These are phyloP conservation scores for Zymoseptoria brevis DNA, from an alignment of 2,329 filamentous ascomycete species.

Conservation along the genomic window DNA sequence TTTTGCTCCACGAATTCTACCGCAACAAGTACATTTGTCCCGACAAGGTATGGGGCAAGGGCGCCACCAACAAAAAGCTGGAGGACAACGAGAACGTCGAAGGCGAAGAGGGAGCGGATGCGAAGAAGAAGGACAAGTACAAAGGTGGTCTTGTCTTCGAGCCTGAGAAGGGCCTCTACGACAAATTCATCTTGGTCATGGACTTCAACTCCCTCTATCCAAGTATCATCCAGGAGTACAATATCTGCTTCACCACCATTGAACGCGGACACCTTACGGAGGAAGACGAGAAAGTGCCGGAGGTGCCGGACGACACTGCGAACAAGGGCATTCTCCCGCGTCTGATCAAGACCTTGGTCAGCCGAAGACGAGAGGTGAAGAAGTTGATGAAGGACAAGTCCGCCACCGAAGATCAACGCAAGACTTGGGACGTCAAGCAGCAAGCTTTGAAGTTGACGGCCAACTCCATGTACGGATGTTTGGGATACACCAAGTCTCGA, in stretches of 20 bases:
- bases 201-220: slow-evolving; percentile 99
- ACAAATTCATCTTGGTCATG: slow-evolving; percentile 98
- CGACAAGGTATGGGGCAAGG: slow-evolving; percentile 80
- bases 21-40: slow-evolving; percentile 97
- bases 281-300: slow-evolving; percentile 81
- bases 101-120: slow-evolving; percentile 53
- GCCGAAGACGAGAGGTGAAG: slow-evolving; percentile 84
- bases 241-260: slow-evolving; percentile 98
- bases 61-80: slow-evolving; percentile 51
- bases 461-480: slow-evolving; percentile 98
- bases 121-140: slow-evolving; percentile 98
- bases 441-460: slow-evolving; percentile 92
- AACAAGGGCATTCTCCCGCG: slow-evolving; percentile 78
- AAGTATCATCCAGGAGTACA: slow-evolving; percentile 98
- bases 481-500: slow-evolving; percentile 92
- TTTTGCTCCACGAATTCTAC: slow-evolving; percentile 93
- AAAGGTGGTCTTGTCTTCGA: slow-evolving; percentile 98
- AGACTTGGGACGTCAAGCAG: slow-evolving; percentile 97
- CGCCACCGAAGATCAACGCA: slow-evolving; percentile 76
- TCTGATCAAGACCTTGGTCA: slow-evolving; percentile 87
- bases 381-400: slow-evolving; percentile 91
- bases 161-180: slow-evolving; percentile 92
- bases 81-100: slow-evolving; percentile 69
- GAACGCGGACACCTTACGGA: slow-evolving; percentile 65
- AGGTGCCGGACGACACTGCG: slow-evolving; percentile 66